Percentiles rank a stretch among this genome's conserved stretches.
Conservation (phyloP, 768 basidiomycete genomes). For the Pleurotus sapidus region DNA sequence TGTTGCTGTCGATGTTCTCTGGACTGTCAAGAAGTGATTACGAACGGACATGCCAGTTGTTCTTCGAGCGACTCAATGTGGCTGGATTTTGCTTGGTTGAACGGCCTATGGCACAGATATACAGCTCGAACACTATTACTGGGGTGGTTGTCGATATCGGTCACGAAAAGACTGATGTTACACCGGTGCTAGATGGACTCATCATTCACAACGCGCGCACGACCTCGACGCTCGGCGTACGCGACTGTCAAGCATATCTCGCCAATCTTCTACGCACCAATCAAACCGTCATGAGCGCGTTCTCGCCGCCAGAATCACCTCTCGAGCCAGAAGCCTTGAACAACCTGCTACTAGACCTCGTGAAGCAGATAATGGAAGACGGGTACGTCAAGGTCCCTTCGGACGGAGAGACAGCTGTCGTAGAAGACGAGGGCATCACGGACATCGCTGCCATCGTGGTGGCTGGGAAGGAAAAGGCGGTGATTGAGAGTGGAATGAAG, state of each 20-base stretch:
- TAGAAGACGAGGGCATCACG: constrained; percentile 82
- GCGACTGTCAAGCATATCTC: constrained; percentile 74
- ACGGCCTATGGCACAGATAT: constrained; percentile 82
- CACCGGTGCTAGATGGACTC: constrained; percentile 74
- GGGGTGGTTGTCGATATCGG: constrained; percentile 85
- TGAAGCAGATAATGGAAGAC: constrained; percentile 57
- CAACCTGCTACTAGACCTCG: constrained; percentile 58
- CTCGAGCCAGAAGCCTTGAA: constrained; percentile 46
- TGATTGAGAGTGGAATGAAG: constrained; percentile 84
- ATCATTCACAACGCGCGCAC: constrained; percentile 52
- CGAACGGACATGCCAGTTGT: constrained; percentile 76
- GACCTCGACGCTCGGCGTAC: constrained; percentile 61
- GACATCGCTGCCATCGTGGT: constrained; percentile 90
- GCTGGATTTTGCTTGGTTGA: constrained; percentile 80
- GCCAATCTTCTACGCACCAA: constrained; percentile 72
- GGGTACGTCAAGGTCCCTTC: constrained; percentile 73
- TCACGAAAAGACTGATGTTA: constrained; percentile 70
- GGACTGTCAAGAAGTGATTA: constrained; percentile 64
- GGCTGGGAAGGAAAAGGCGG: constrained; percentile 86
- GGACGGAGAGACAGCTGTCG: constrained; percentile 62
- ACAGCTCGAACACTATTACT: constrained; percentile 65
- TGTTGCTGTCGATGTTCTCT: constrained; percentile 68
- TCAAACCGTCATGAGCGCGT: constrained; percentile 53
- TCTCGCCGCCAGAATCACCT: constrained; percentile 52
- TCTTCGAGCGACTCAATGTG: constrained; percentile 92